These are phyloP conservation scores for Parietichytrium sp. DNA, from an alignment of 108 stramenopile genomes.

Conservation along the genomic window DNA sequence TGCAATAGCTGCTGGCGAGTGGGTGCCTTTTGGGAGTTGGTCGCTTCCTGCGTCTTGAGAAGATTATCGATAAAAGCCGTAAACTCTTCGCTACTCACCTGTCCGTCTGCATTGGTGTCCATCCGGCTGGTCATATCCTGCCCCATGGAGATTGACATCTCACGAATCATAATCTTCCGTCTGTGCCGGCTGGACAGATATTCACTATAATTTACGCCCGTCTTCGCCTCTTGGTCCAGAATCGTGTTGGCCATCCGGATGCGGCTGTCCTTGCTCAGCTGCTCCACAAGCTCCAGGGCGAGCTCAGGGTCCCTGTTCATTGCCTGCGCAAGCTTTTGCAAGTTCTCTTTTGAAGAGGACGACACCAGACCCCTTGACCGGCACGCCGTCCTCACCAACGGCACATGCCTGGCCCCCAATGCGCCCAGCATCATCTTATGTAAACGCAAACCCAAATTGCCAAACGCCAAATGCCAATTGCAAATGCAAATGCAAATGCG, in stretches of 20 bases:
- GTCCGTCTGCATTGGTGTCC: slow-evolving; percentile 14
- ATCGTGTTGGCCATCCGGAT: slow-evolving; percentile 27
- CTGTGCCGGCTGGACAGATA: not conserved
- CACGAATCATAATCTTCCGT: slow-evolving; percentile 24
- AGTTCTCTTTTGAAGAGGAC: too few species aligned
- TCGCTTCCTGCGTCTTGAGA: not conserved
- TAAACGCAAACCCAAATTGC: too few species aligned
- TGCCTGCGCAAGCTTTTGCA: not conserved
- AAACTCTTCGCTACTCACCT: slow-evolving; percentile 27
- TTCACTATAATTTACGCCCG: not conserved
- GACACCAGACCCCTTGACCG: too few species aligned
- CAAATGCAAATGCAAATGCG: too few species aligned
- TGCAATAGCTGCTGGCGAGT: slow-evolving; percentile 27
- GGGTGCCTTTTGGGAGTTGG: not conserved
- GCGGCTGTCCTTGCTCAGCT: not conserved
- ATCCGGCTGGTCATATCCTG: slow-evolving; percentile 19
- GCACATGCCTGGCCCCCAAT: too few species aligned
- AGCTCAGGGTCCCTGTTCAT: not conserved
- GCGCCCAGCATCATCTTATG: too few species aligned
- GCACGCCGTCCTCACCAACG: too few species aligned
- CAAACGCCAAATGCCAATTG: too few species aligned
- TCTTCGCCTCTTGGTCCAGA: slow-evolving; percentile 7
- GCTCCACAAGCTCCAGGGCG: slow-evolving; percentile 20
- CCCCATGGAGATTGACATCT: slow-evolving; percentile 16
- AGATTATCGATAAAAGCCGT: slow-evolving; percentile 3